Conservation (phyloP, 2,329 filamentous ascomycete species). For the Epichloe elymi region DNA sequence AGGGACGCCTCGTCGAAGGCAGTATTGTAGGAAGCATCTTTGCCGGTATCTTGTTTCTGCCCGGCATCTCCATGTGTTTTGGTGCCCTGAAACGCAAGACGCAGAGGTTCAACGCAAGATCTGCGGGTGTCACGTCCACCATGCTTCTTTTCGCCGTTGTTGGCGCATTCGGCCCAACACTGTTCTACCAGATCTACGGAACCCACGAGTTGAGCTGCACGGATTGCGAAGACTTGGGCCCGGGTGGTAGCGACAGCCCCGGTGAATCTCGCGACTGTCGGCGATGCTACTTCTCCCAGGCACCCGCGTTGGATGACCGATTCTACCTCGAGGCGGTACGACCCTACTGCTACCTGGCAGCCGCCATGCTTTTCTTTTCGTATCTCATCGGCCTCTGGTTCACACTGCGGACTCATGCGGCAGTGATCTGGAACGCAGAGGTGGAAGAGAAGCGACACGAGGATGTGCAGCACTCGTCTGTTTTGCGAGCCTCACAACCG, state of each 20-base stretch:
- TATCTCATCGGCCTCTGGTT: constrained; percentile 93
- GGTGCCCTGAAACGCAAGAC: constrained; percentile 96
- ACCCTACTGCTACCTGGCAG: constrained; percentile 85
- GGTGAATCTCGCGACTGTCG: constrained; percentile 60
- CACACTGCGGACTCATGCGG: constrained; percentile 87
- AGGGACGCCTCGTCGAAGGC: constrained; percentile 84
- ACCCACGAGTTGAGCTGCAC: constrained; percentile 90
- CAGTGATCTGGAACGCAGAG: constrained; percentile 91
- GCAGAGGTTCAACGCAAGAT: constrained; percentile 93
- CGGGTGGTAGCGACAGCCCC: constrained; percentile 17
- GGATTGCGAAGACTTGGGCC: constrained; percentile 38
- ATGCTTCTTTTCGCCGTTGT: constrained; percentile 97
- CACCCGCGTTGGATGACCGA: constrained; percentile 66
- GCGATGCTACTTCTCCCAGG: constrained; percentile 87
- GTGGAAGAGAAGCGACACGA: constrained; percentile 61
- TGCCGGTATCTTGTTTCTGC: constrained; percentile 86
- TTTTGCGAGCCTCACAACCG: constrained; percentile 22
- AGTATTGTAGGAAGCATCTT: constrained; percentile 98
- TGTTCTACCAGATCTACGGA: constrained; percentile 98
- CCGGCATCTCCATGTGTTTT: constrained; percentile 96
- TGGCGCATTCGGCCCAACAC: constrained; percentile 83
- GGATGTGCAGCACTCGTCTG: constrained; percentile 27
- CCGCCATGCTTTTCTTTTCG: constrained; percentile 74
- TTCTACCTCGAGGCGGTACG: constrained; percentile 87
- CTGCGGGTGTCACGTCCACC: constrained; percentile 90